Base-by-base conservation (phyloP, 345 rosid genomes). In the Gossypium ekmanianum region DNA sequence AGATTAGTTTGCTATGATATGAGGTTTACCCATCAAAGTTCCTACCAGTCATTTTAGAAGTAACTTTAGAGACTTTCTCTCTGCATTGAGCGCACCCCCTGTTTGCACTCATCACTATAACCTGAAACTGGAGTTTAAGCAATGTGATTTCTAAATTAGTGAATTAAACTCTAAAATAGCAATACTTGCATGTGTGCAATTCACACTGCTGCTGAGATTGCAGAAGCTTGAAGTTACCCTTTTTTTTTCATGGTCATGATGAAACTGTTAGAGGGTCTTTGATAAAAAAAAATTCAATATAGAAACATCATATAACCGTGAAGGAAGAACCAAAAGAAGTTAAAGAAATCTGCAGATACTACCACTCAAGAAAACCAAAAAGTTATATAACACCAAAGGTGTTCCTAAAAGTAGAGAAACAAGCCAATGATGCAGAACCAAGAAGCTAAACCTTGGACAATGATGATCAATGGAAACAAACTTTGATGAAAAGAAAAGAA, bases 21-120 rank as follows among this genome's bases (percentile, higher is more conserved):
- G 34, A 29, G 5, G 34, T 29, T 29, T 29, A 29, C 34, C 41
- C 65, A 62, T 29, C 10, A 16, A 63, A 44, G 12, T 73, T 17
- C 81, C 7, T 59, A 86, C 93, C 90, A 1, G 77, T 55, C 75
- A 87, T 77, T 76, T 81, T 86, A 6, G 89, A 80, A 26, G 78
- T 47, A 56, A 85, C 2, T 22, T 50, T 70, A 8, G 83, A 64
- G 73, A 84, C 87, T 67, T 81, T 78, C 51, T 45, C 51, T 45
- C 56, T 47, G 18, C 93, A 87, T 20, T 54, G 41, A 61, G 70
- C 74, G 45, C 91, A 89, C 17, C 87, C 87, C 82, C 83, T 56
- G 80, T 83, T 83, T 74, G 85, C 89, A 10, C 76, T 75, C 83
- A 89, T 71, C 71, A 82, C 91, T 62, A 89, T 79, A 9, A 78